Base-by-base conservation (phyloP, 2,329 filamentous ascomycete species). In the Talaromyces atroroseus region DNA sequence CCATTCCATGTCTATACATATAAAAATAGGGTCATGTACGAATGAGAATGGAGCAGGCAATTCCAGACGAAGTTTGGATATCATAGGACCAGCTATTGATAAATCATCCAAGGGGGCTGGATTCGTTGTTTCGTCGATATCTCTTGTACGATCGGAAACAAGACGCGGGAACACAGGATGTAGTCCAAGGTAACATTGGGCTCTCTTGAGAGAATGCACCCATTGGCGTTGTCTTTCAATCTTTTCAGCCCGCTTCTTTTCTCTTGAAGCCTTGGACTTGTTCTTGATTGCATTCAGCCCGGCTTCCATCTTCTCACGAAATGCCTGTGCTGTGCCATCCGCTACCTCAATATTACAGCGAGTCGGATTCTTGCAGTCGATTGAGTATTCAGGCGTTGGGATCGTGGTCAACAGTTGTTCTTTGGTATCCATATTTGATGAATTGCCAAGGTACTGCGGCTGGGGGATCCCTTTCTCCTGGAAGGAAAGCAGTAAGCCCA, bases 1-100 rank as follows among this genome's bases (percentile, higher is more conserved):
- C 1, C 87, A 85, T 71, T 99, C 94, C 32, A 94, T 76, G 64
- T 99, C 94, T 46, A 97, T 78, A 60, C 82, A 84, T 58, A 96
- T 77, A 63, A 96, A 87, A 7, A 95, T 78, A 0, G 83, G 79
- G n/a, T 79, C 75, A 11, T 71, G 65, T 26, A 85, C 81, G 52
- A 79, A 78, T 0, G 69, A 58, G 58, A 77, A 79, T 0, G 77
- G 77, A 2, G 72, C 71, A 0, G 75, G 71, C 40, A 76, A 63
- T n/a, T 71, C 68, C 45, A 80, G 63, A 65, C 82, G 72, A 40
- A 84, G 65, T 2, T 64, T 68, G 7, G 71, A 55, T 6, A 62
- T 63, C 18, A 61, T 59, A 21, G 66, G 60, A 50, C 64, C 58
- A 47, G 65, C 64, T 60, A 51, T 64, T 57, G 48, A 65, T 63